Conservation (phyloP, 345 rosid species). For the Gynandropsis gynandra region DNA sequence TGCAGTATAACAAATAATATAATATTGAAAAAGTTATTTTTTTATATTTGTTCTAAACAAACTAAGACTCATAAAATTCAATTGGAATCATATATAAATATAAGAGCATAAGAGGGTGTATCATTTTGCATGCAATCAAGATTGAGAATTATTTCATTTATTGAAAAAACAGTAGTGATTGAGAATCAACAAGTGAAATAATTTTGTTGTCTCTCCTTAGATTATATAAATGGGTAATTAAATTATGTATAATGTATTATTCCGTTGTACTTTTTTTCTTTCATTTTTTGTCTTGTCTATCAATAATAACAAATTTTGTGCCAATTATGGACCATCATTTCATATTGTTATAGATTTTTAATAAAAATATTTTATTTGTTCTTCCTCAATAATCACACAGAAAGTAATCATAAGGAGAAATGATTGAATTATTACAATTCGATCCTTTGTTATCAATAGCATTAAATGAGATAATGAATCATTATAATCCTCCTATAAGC, state of each 20-base stretch:
- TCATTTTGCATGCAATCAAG: constrained; percentile 4
- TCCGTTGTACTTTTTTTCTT: neutral
- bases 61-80: too few species aligned
- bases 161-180: constrained; percentile 4
- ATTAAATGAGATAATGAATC: constrained; percentile 8
- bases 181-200: constrained; percentile 1
- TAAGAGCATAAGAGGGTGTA: neutral
- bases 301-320: neutral
- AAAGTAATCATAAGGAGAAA: constrained; percentile 18
- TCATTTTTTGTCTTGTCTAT: neutral
- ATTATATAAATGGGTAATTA: neutral
- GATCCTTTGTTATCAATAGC: constrained; percentile 20
- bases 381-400: constrained; percentile 10
- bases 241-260: neutral
- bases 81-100: too few species aligned
- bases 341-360: neutral
- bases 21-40: too few species aligned
- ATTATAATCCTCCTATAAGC: constrained; percentile 24
- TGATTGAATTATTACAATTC: constrained; percentile 21
- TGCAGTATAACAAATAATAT: too few species aligned
- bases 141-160: neutral
- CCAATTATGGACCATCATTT: constrained; percentile 3
- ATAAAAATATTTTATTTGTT: neutral
- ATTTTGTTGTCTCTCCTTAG: neutral
- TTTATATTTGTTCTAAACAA: too few species aligned